Percentiles rank a stretch among this genome's conserved stretches.
Evolutionary conservation across 352 stramenopile genomes (phyloP).

Genomic region (Peronospora destructor): DNA sequence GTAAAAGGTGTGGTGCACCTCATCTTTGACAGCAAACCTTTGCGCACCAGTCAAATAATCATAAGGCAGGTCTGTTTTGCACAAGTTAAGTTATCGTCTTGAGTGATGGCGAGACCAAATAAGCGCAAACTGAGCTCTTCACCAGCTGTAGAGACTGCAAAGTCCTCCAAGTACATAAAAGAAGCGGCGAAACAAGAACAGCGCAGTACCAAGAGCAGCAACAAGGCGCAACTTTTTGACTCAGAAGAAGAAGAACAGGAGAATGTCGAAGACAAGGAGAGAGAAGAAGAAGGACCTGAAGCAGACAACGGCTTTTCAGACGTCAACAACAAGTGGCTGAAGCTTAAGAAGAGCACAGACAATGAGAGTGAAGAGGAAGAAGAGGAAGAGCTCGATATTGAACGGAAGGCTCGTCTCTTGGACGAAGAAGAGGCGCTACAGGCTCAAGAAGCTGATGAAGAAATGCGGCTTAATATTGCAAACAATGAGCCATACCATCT

Average conservation of each 20-base stretch:
- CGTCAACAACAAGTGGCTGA: slow-evolving; percentile 82
- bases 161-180: slow-evolving; percentile 70
- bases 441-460: slow-evolving; percentile 68
- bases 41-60: slow-evolving; percentile 37
- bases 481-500: slow-evolving; percentile 81
- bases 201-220: slow-evolving; percentile 29
- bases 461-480: slow-evolving; percentile 83
- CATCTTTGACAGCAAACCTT: slow-evolving; percentile 13
- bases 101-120: slow-evolving; percentile 41
- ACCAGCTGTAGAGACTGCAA: slow-evolving; percentile 11
- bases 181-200: slow-evolving; percentile 68
- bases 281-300: slow-evolving; percentile 44
- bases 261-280: slow-evolving; percentile 39
- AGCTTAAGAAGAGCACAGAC: slow-evolving; percentile 56
- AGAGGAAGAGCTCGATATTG: slow-evolving; percentile 76
- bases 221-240: slow-evolving; percentile 59
- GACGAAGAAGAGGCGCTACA: slow-evolving; percentile 69
- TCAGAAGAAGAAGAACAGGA: slow-evolving; percentile 52
- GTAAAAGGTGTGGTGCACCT: slow-evolving; percentile 8
- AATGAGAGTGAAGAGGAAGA: slow-evolving; percentile 42
- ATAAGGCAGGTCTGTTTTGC: no score
- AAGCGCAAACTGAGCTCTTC: slow-evolving; percentile 47
- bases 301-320: slow-evolving; percentile 72
- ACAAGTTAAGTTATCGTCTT: neutral
- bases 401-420: slow-evolving; percentile 77